Evolutionary conservation across 345 rosid species (phyloP).

Genomic region (Gossypium stocksii): DNA sequence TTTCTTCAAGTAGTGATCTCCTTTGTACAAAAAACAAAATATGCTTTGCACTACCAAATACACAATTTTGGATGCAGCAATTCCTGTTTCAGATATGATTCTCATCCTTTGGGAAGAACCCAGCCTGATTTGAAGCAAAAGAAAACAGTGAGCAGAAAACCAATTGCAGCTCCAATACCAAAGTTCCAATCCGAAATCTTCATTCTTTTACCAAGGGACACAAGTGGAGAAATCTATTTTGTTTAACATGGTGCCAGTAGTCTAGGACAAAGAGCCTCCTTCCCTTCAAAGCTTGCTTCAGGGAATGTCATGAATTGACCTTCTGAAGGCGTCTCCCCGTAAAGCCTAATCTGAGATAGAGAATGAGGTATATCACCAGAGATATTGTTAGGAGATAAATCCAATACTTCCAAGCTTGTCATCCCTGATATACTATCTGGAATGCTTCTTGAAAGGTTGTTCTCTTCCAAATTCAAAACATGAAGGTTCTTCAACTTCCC

Average conservation of each 20-base stretch:
- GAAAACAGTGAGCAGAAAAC: conserved; percentile 18
- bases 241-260: neutral
- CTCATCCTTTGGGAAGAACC: conserved; percentile 10
- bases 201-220: neutral
- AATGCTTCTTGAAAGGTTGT: conserved; percentile 10
- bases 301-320: conserved; percentile 34
- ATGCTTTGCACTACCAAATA: neutral
- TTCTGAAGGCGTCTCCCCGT: conserved; percentile 15
- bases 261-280: conserved; percentile 8
- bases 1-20: neutral
- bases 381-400: conserved; percentile 13
- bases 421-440: conserved; percentile 15
- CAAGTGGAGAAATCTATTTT: neutral
- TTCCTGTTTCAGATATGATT: neutral
- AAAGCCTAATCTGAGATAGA: conserved; percentile 20
- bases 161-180: conserved; percentile 22
- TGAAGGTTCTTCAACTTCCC: conserved; percentile 14
- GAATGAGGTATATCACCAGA: conserved; percentile 13
- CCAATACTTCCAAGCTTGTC: conserved; percentile 19
- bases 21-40: neutral
- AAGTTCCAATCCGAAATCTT: conserved; percentile 7
- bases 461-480: conserved; percentile 2
- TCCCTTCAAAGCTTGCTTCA: conserved; percentile 29
- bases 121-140: conserved; percentile 30
- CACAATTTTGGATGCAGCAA: neutral